Evolutionary conservation across 2,329 filamentous ascomycete species (phyloP), one percentile per base, ranked within the genome.

Genomic region (Colletotrichum aenigma): DNA sequence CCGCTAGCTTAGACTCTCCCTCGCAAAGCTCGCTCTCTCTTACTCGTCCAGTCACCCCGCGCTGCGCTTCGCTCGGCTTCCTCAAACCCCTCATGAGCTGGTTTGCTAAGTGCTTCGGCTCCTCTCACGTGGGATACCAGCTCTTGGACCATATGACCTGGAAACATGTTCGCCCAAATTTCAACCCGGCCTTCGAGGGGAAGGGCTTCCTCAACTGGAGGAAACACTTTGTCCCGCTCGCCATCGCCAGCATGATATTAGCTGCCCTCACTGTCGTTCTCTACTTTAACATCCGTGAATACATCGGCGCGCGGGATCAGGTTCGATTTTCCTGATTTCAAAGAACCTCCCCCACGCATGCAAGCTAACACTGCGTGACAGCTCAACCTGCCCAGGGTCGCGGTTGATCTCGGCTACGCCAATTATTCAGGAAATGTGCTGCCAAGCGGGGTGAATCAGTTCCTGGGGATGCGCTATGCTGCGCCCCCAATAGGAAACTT

Each of bases 401-500:
- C 74, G 18, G 80, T 86, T 62, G 83, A 88, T 76, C 82, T 89
- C 26, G 85, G 84, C 32, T 89, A 89, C 74, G 84, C 87, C n/a
- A 79, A 80, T 30, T 89, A 89, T 71, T 82, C 83, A 28, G 88
- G 88, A 32, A 79, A 80, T 4, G 78, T 81, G 4, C 81, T 87
- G 6, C 77, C 79, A 28, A 84, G 80, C 32, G 84, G 83, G n/a
- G 83, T 90, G 34, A 84, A 84, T 66, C 82, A 88, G 78, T 90
- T 86, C 78, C 82, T 88, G 4, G 88, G 88, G 15, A 82, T 89
- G 81, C 88, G 89, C 58, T 92, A 87, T 79, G 90, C 90, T 13
- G 84, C 86, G 16, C 83, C 89, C n/a, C 89, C 90, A 7, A 71
- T 88, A 1, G 88, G 86, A 3, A 82, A 89, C 52, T 82, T 90